Evolutionary conservation across 2,329 filamentous ascomycete species (phyloP).

Genomic region (Phaeosphaeriaceae sp.): DNA sequence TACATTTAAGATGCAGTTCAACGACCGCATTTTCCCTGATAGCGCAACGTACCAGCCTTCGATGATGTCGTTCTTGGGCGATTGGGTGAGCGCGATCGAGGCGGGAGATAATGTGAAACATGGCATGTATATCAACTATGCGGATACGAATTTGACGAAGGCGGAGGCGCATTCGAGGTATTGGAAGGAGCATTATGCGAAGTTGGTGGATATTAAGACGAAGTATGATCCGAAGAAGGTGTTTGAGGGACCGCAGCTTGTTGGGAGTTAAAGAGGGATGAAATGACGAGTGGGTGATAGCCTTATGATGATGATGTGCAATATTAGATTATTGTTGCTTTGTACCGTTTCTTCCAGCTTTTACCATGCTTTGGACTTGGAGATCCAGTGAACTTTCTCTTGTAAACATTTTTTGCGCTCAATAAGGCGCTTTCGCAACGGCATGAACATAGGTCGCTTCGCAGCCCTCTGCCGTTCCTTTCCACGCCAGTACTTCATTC

Average conservation of each 20-base stretch:
- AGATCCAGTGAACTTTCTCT: neutral
- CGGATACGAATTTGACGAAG: slow-evolving; percentile 55
- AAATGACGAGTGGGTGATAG: slow-evolving; percentile 6
- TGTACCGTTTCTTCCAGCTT: too few species aligned
- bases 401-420: neutral
- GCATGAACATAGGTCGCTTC: slow-evolving; percentile 49
- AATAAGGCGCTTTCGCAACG: slow-evolving; percentile 49
- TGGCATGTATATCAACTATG: slow-evolving; percentile 62
- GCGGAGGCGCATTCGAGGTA: slow-evolving; percentile 56
- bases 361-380: neutral
- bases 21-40: slow-evolving; percentile 21
- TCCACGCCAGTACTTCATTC: slow-evolving; percentile 48
- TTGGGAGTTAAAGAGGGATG: slow-evolving; percentile 14
- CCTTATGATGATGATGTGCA: neutral
- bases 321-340: neutral
- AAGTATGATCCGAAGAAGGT: slow-evolving; percentile 44
- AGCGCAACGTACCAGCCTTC: slow-evolving; percentile 38
- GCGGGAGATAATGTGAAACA: slow-evolving; percentile 37
- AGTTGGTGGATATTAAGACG: slow-evolving; percentile 42
- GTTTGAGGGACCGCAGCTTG: slow-evolving; percentile 36
- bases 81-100: slow-evolving; percentile 47
- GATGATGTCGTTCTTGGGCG: slow-evolving; percentile 47
- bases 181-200: slow-evolving; percentile 47
- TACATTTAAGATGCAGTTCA: slow-evolving; percentile 38
- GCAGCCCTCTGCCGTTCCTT: slow-evolving; percentile 45